Evolutionary conservation across 495 filamentous ascomycete genomes (phyloP), one percentile per base, ranked within the genome.

Genomic region (Gamarada debralockiae): DNA sequence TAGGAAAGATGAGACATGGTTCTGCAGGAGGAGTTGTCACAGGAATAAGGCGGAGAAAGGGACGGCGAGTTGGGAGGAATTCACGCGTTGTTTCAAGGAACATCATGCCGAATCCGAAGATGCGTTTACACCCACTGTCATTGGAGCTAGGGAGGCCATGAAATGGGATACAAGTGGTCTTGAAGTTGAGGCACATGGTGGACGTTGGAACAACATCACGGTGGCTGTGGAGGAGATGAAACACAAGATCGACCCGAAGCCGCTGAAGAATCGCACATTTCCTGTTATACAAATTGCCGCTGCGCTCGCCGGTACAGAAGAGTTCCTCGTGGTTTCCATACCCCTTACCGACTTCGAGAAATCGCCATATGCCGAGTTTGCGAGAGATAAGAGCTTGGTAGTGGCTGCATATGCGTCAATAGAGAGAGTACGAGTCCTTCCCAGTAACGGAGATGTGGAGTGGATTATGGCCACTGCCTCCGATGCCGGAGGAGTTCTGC

Each of bases 391-490:
- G 45, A 72, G 67, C 33, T 63, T 74, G 3, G 70, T 81, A 21
- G 68, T 79, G 44, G 81, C 70, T 31, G 66, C 66, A 3, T 86
- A 89, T 54, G 75, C 73, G 2, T 81, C 79, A 52, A 71, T 89
- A 2, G 86, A 90, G 70, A 67, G 75, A 25, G 72, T 86, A 1
- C 59, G 70, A 41, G 47, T 70, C 23, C 39, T 73, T 9, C 60
- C 68, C 3, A 48, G 46, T 36, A 71, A 66, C 29, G 67, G 58
- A 18, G 62, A 71, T 25, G 71, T 86, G 25, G 72, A 80, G 54
- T 90, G 84, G 84, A 73, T 80, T 5, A 86, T 88, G 78, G 79
- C 79, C 3, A 88, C 85, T 39, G 78, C 81, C n/a, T 84, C 83
- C 39, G 78, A 90, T 62, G 83, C 86, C 0, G 72, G 72, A 15